Conservation (phyloP, 2,329 filamentous ascomycete species). For the Colletotrichum costaricense region DNA sequence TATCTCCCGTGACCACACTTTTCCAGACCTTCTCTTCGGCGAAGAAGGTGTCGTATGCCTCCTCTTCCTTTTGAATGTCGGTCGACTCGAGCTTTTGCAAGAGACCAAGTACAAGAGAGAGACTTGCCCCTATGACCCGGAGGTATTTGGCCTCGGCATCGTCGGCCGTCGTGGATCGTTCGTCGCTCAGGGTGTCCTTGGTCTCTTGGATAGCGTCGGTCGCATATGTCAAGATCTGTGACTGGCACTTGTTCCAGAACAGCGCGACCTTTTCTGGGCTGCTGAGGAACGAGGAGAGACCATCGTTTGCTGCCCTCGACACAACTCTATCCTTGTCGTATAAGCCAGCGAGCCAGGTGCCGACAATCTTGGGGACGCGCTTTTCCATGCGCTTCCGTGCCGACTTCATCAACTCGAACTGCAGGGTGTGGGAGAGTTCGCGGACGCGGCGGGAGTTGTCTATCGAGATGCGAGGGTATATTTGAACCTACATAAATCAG, state of each 20-base stretch:
- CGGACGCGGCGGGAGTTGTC: constrained; percentile 89
- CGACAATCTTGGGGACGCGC: constrained; percentile 80
- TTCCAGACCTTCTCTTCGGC: constrained; percentile 75
- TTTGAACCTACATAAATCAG: constrained; percentile 72
- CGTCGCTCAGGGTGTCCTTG: constrained; percentile 85
- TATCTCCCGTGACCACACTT: constrained; percentile 71
- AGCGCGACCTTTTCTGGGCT: constrained; percentile 81
- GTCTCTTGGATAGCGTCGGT: constrained; percentile 85
- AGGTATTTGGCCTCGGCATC: constrained; percentile 89
- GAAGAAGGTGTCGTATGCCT: constrained; percentile 75
- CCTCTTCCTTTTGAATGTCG: constrained; percentile 70
- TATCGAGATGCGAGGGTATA: constrained; percentile 91
- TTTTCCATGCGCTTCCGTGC: constrained; percentile 86
- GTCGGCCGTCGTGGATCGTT: constrained; percentile 83
- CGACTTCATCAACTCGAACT: constrained; percentile 70
- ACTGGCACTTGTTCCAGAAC: constrained; percentile 86
- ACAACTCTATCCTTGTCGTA: constrained; percentile 88
- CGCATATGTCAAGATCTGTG: constrained; percentile 84
- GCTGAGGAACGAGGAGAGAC: constrained; percentile 79
- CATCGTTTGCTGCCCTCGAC: constrained; percentile 80
- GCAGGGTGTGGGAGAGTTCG: constrained; percentile 83
- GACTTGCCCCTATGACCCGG: constrained; percentile 72
- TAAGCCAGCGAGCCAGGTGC: constrained; percentile 89
- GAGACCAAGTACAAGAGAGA: constrained; percentile 66
- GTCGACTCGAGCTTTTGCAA: constrained; percentile 57